Evolutionary conservation across 2,329 filamentous ascomycete genomes (phyloP).

Genomic region (Fusarium compactum): DNA sequence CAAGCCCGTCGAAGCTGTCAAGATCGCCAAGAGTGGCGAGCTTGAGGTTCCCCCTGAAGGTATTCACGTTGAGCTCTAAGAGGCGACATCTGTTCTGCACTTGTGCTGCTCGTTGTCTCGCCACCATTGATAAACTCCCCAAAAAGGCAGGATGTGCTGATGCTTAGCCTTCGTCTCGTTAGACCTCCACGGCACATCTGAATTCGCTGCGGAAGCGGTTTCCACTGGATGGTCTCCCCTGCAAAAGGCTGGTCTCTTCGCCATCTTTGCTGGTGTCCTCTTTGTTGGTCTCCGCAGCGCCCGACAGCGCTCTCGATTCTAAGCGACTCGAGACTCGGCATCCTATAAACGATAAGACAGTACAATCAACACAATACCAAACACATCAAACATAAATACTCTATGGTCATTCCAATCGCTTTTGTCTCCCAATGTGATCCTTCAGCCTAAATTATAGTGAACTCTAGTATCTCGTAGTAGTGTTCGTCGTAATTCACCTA

Average conservation of each 20-base stretch:
- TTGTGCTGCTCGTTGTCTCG: slow-evolving; percentile 43
- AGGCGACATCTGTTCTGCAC: slow-evolving; percentile 44
- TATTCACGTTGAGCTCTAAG: slow-evolving; percentile 90
- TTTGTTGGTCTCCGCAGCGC: slow-evolving; percentile 40
- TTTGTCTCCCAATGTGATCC: slow-evolving; percentile 1
- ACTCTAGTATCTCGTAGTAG: not conserved
- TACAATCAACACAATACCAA: slow-evolving; percentile 17
- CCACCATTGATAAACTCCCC: slow-evolving; percentile 24
- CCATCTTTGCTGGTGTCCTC: slow-evolving; percentile 37
- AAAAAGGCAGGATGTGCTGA: slow-evolving; percentile 50
- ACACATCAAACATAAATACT: slow-evolving; percentile 9
- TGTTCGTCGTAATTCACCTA: not conserved
- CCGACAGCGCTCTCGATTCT: slow-evolving; percentile 40
- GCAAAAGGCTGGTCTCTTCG: slow-evolving; percentile 42
- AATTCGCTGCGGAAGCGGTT: slow-evolving; percentile 33
- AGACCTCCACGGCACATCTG: slow-evolving; percentile 48
- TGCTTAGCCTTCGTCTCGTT: slow-evolving; percentile 45
- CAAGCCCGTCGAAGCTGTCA: slow-evolving; percentile 76
- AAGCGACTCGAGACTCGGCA: slow-evolving; percentile 9
- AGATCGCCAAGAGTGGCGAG: slow-evolving; percentile 87
- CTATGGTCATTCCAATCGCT: not conserved
- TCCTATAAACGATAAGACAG: slow-evolving; percentile 30
- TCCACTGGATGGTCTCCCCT: slow-evolving; percentile 38
- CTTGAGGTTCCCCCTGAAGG: slow-evolving; percentile 87
- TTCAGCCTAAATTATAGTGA: not conserved